Conservation (phyloP, 495 filamentous ascomycete species). For the Aspergillus affinis region DNA sequence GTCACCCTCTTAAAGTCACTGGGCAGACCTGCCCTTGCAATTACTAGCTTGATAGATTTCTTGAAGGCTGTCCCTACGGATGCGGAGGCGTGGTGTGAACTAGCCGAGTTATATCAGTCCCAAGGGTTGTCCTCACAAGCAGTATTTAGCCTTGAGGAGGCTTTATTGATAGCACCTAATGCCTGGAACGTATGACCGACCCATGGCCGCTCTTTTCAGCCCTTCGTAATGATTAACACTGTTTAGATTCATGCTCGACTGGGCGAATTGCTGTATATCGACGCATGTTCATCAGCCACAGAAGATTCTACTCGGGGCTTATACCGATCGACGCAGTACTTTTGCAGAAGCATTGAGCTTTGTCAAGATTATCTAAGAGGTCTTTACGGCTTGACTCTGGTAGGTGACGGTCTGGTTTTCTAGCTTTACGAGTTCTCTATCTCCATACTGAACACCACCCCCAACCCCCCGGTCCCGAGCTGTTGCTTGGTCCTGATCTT, state of each 20-base stretch:
- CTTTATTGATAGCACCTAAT: conserved; percentile 82
- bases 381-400: conserved; percentile 85
- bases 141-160: conserved; percentile 87
- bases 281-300: conserved; percentile 49
- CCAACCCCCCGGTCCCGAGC: too few relatives aligned
- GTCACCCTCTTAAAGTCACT: conserved; percentile 77
- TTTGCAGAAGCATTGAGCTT: conserved; percentile 86
- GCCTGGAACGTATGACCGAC: conserved; percentile 78
- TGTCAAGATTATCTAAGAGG: conserved; percentile 91
- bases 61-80: conserved; percentile 86
- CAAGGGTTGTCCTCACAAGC: conserved; percentile 79
- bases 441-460: neutral
- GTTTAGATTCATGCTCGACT: conserved; percentile 79
- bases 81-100: conserved; percentile 90
- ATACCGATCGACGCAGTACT: conserved; percentile 73
- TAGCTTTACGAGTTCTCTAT: neutral
- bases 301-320: conserved; percentile 51
- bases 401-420: conserved; percentile 34
- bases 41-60: conserved; percentile 67
- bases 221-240: conserved; percentile 9
- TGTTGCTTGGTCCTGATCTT: neutral
- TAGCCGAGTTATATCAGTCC: conserved; percentile 78
- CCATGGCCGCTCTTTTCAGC: neutral
- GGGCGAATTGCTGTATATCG: conserved; percentile 78
- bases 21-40: conserved; percentile 66